Conservation (phyloP, 106 monocot genomes). For the Allium sativum region DNA sequence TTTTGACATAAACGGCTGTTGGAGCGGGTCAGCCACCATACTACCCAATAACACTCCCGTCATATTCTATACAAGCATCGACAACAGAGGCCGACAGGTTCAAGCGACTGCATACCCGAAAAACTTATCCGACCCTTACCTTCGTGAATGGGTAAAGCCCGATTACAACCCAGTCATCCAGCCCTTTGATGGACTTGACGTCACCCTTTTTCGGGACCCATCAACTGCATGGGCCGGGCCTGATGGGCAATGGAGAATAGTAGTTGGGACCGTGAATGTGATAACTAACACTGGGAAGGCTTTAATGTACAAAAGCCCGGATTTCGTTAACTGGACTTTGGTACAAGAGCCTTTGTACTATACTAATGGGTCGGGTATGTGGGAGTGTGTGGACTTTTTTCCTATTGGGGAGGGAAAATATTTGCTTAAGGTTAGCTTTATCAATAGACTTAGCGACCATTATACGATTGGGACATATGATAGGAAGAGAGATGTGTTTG, state of each 20-base stretch:
- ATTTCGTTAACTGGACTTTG: conserved; percentile 20
- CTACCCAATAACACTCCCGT: conserved; percentile 29
- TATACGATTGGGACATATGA: conserved; percentile 68
- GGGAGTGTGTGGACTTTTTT: conserved; percentile 17
- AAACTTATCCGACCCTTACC: conserved; percentile 33
- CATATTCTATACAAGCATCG: conserved; percentile 48
- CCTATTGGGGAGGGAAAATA: conserved; percentile 24
- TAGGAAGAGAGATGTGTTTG: conserved; percentile 17
- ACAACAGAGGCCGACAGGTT: conserved; percentile 10
- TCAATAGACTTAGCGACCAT: conserved; percentile 33
- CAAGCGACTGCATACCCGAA: conserved; percentile 41
- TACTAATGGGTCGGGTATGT: conserved; percentile 7
- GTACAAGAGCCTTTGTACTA: conserved; percentile 8
- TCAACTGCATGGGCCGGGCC: conserved; percentile 13
- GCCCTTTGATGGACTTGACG: conserved; percentile 1
- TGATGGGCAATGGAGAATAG: conserved; percentile 26
- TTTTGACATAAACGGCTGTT: conserved; percentile 48
- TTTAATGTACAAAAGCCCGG: conserved; percentile 14
- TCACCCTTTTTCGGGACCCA: conserved; percentile 16
- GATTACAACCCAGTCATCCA: conserved; percentile 24
- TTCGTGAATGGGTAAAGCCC: conserved; percentile 40
- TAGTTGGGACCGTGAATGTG: conserved; percentile 3
- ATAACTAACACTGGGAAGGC: background rate
- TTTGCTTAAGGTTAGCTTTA: conserved; percentile 73
- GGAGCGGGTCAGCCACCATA: conserved; percentile 48